Percentiles rank a stretch among this genome's conserved stretches.
Conservation (phyloP, 805 yeast species). For the Metschnikowia matae region DNA sequence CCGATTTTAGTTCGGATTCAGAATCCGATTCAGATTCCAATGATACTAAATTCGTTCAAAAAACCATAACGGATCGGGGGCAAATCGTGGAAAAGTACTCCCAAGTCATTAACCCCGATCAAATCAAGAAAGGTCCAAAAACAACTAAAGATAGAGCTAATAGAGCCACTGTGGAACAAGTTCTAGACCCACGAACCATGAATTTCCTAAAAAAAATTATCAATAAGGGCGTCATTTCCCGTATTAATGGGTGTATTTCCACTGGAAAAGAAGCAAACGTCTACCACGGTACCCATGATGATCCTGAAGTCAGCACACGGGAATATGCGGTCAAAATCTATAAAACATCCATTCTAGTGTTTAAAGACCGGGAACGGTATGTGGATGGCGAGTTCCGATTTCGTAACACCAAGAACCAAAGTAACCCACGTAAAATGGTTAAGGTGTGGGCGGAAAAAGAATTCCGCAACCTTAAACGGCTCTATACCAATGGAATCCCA, state of each 20-base stretch:
- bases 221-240: constrained; percentile 76
- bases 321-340: constrained; percentile 90
- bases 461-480: constrained; percentile 84
- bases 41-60: constrained; percentile 1
- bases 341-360: constrained; percentile 94
- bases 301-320: constrained; percentile 29
- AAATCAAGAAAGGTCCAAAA: constrained; percentile 53
- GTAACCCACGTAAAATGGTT: constrained; percentile 96
- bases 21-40: neutral
- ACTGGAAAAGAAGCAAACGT: constrained; percentile 99
- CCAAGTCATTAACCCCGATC: constrained; percentile 61
- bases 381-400: constrained; percentile 95
- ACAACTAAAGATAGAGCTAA: constrained; percentile 79
- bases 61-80: constrained; percentile 35
- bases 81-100: constrained; percentile 60
- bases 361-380: constrained; percentile 92
- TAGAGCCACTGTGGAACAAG: constrained; percentile 96
- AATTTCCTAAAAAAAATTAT: constrained; percentile 75
- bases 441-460: constrained; percentile 99
- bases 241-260: constrained; percentile 88
- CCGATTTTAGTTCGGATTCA: neutral
- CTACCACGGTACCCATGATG: constrained; percentile 68
- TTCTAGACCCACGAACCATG: constrained; percentile 90
- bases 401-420: constrained; percentile 76
- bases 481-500: constrained; percentile 76